Evolutionary conservation across 1,284 basidiomycete genomes (phyloP).

Genomic region (Flammula alnicola): DNA sequence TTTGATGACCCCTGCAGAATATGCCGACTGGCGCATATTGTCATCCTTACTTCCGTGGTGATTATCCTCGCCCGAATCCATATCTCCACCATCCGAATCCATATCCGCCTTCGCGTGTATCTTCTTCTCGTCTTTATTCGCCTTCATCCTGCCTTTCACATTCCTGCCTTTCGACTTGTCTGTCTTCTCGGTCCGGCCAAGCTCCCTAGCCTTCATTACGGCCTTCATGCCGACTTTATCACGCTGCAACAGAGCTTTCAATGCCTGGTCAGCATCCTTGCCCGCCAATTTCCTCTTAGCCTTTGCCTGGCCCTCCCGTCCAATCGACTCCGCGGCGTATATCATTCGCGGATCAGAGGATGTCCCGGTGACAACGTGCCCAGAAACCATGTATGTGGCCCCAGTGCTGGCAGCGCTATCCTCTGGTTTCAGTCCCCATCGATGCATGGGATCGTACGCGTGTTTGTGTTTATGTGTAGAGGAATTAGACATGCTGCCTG

Average conservation of each 20-base stretch:
- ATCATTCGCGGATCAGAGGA: conserved; percentile 50
- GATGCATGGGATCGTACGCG: conserved; percentile 65
- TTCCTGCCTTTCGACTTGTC: conserved; percentile 25
- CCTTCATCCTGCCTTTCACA: conserved; percentile 24
- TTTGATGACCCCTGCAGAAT: conserved; percentile 67
- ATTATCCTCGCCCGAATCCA: conserved; percentile 19
- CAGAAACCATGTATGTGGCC: conserved; percentile 83
- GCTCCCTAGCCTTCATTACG: conserved; percentile 60
- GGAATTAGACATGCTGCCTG: conserved; percentile 64
- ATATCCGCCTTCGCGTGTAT: conserved; percentile 39
- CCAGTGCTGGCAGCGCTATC: conserved; percentile 37
- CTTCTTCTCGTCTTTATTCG: conserved; percentile 48
- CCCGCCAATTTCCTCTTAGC: conserved; percentile 65
- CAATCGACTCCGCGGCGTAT: conserved; percentile 67
- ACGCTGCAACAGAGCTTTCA: conserved; percentile 62
- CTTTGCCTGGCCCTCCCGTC: conserved; percentile 74
- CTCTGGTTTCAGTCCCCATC: conserved; percentile 76
- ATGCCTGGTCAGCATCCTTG: conserved; percentile 60
- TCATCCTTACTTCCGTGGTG: conserved; percentile 4
- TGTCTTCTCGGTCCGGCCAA: conserved; percentile 26
- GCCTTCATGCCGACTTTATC: conserved; percentile 67
- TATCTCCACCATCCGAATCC: too few species aligned
- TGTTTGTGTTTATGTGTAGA: conserved; percentile 54
- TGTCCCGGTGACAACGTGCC: conserved; percentile 63
- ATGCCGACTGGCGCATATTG: conserved; percentile 46